phyloP scores from a whole-genome alignment of 176 grass and related monocot genomes.

The Carex myosuroides region DNA sequence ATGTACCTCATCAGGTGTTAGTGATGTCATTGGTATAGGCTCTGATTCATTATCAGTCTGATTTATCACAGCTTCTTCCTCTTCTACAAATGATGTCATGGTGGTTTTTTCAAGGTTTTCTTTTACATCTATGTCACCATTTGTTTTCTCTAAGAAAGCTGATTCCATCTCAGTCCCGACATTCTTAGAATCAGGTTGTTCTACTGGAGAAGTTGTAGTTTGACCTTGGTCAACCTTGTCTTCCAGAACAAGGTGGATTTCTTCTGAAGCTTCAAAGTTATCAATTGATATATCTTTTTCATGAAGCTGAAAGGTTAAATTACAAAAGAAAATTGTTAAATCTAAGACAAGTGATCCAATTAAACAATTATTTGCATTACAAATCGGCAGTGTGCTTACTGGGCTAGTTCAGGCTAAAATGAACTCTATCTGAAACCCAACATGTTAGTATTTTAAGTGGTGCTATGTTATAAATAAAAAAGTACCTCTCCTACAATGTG shows the following conservation, averaged over 20 bases:
- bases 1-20: neutral
- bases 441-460: neutral
- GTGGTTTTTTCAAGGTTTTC: neutral
- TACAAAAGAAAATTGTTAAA: neutral
- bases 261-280: neutral
- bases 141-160: neutral
- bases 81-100: neutral
- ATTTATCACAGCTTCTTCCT: conserved; percentile 1
- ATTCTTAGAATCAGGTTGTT: conserved; percentile 8
- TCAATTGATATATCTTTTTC: neutral
- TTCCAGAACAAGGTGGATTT: conserved; percentile 9
- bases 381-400: neutral
- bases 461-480: neutral
- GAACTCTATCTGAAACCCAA: neutral
- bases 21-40: neutral
- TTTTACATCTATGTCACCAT: neutral
- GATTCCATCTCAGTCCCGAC: conserved; percentile 1
- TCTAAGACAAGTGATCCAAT: neutral
- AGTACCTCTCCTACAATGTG: neutral
- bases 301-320: conserved; percentile 5
- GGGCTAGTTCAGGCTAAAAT: neutral
- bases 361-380: neutral
- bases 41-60: conserved; percentile 3
- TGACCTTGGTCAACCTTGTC: conserved; percentile 18
- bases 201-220: conserved; percentile 1